A percentile compares a stretch with the other conserved stretches of the same genome.
Conservation (phyloP, 164 flowering plant genomes). For the Cinnamomum chago region DNA sequence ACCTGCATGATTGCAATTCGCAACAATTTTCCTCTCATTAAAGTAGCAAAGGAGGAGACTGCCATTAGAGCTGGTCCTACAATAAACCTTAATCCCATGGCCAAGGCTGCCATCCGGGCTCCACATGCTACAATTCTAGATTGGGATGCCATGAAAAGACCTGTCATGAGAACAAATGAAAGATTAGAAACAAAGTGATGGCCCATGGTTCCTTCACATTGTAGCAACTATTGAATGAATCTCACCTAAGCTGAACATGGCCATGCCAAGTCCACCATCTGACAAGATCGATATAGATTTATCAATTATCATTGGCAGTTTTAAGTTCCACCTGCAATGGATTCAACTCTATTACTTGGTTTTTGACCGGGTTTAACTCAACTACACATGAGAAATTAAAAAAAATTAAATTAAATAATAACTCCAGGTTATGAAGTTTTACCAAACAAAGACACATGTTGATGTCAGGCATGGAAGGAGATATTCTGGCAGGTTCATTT, state of each 20-base stretch:
- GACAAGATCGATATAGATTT: conserved; percentile 56
- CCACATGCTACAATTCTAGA: conserved; percentile 63
- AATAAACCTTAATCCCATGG: conserved; percentile 56
- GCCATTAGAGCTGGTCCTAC: conserved; percentile 69
- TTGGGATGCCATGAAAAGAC: conserved; percentile 78
- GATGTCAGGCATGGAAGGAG: background rate
- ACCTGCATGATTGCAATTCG: conserved; percentile 74
- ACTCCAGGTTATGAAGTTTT: background rate
- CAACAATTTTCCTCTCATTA: conserved; percentile 40
- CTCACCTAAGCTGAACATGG: conserved; percentile 89
- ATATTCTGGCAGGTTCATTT: background rate
- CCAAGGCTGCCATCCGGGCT: conserved; percentile 31
- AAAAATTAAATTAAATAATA: no score
- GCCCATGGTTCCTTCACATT: background rate
- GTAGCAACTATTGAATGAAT: background rate
- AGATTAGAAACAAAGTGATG: background rate
- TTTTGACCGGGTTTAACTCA: background rate
- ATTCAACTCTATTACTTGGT: conserved; percentile 3
- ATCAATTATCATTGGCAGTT: conserved; percentile 50
- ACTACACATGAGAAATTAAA: background rate
- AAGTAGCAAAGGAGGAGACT: conserved; percentile 38
- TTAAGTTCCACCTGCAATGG: conserved; percentile 50
- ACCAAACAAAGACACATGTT: background rate
- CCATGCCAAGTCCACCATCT: conserved; percentile 89
- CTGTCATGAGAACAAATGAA: conserved; percentile 24